Conservation (phyloP, 768 basidiomycete genomes). For the Cantharellus cinnabarinus region DNA sequence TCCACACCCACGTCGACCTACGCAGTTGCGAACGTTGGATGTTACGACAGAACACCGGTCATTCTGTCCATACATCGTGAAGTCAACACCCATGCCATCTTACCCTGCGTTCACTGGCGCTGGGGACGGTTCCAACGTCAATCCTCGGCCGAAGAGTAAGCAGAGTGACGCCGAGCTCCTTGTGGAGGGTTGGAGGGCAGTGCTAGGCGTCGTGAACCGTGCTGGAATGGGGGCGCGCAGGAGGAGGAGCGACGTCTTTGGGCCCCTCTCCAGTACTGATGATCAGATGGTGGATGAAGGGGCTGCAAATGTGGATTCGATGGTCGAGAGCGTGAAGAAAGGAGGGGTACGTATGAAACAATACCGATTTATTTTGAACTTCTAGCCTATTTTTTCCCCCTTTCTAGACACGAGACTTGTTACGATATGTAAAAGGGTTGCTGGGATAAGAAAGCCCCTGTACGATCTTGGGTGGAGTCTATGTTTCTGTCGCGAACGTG, state of each 20-base stretch:
- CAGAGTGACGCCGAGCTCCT: constrained; percentile 9
- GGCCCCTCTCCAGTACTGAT: constrained; percentile 5
- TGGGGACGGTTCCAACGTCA: neutral
- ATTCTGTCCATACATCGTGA: constrained; percentile 57
- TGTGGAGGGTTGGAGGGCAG: constrained; percentile 65
- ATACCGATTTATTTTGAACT: neutral
- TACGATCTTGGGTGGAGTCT: no score
- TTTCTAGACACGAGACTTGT: constrained; percentile 41
- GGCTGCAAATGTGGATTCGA: constrained; percentile 27
- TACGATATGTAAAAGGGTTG: constrained; percentile 41
- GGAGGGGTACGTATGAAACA: constrained; percentile 28
- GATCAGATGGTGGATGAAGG: constrained; percentile 17
- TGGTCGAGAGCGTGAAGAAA: constrained; percentile 56
- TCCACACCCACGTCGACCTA: constrained; percentile 10
- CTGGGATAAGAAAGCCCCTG: neutral
- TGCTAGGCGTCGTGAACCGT: constrained; percentile 45
- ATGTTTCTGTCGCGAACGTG: no score
- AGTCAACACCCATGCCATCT: constrained; percentile 10
- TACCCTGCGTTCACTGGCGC: neutral
- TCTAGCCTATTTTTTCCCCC: neutral
- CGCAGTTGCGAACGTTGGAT: constrained; percentile 35
- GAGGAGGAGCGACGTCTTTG: constrained; percentile 14
- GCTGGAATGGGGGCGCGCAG: constrained; percentile 42
- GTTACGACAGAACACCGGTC: constrained; percentile 64
- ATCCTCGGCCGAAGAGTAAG: neutral